phyloP scores from a whole-genome alignment of 441 rosid genomes.

The Pelargonium myrrhifolium region DNA sequence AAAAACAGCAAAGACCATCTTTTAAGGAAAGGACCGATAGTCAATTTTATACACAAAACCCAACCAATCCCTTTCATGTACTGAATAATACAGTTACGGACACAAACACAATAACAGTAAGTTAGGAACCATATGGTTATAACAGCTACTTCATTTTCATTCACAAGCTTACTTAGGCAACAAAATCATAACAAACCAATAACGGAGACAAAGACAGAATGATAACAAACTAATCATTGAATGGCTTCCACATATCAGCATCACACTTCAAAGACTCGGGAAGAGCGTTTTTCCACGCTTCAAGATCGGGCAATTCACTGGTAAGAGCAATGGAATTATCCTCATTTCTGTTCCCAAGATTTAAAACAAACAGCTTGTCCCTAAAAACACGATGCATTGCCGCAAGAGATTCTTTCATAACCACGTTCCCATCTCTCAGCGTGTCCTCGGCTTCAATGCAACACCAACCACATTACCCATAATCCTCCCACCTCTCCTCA shows the following conservation, averaged over 20 bases:
- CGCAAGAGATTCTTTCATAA: constrained; percentile 62
- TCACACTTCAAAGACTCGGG: constrained; percentile 43
- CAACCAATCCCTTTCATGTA: no score
- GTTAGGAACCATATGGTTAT: neutral
- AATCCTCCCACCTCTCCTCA: constrained; percentile 64
- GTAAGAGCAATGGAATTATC: constrained; percentile 70
- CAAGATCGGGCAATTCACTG: constrained; percentile 52
- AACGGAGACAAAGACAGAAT: neutral
- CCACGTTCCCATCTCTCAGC: constrained; percentile 49
- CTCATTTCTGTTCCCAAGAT: constrained; percentile 42
- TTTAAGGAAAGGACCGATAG: no score
- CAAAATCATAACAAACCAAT: neutral
- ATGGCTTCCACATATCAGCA: constrained; percentile 63
- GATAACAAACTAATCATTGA: constrained; percentile 13
- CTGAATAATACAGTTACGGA: constrained; percentile 14
- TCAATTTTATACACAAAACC: no score
- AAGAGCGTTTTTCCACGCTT: constrained; percentile 48
- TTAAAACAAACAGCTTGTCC: constrained; percentile 41
- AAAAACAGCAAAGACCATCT: no score
- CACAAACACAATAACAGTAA: constrained; percentile 22
- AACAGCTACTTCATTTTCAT: neutral
- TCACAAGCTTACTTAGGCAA: neutral
- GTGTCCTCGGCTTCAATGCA: constrained; percentile 77
- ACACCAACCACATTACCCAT: constrained; percentile 82
- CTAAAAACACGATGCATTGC: constrained; percentile 60